Base-by-base conservation (phyloP, 495 filamentous ascomycete genomes). In the Astrothelium macrocarpum region DNA sequence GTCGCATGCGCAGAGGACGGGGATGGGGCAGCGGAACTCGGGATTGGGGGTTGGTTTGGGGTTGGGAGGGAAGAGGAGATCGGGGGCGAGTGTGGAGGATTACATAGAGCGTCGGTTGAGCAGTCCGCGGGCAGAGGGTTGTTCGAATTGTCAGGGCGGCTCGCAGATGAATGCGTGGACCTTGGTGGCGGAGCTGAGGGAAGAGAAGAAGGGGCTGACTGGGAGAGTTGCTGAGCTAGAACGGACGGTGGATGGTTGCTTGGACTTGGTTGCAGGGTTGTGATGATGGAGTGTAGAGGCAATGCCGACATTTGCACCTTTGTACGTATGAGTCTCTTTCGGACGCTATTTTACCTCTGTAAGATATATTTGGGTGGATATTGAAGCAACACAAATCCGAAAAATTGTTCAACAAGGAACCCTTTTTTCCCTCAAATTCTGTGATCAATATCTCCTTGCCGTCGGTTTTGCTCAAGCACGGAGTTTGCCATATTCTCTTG, bases 251-350 rank as follows among this genome's bases (percentile, higher is more conserved):
- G 72, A 76, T n/a, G 71, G 69, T 16, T 68, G 67, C 36, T 65
- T 76, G 67, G 72, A 74, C 42, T 61, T 76, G 28, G 72, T 76
- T 58, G 61, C 62, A 61, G 68, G 66, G 28, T 29, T 66, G 29
- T 2, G 49, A n/a, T 26, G 25, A 56, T 26, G 14, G 34, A 14
- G 14, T 39, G 34, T n/a, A n/a, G n/a, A n/a, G n/a, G n/a, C n/a
- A n/a, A n/a, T n/a, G n/a, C n/a, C n/a, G n/a, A n/a, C n/a, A n/a
- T n/a, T n/a, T n/a, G n/a, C n/a, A n/a, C n/a, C n/a, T n/a, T n/a
- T n/a, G n/a, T n/a, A n/a, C n/a, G n/a, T n/a, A n/a, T n/a, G n/a
- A n/a, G n/a, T n/a, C n/a, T n/a, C n/a, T n/a, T n/a, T n/a, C n/a
- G n/a, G n/a, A n/a, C n/a, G n/a, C n/a, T n/a, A n/a, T n/a, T n/a